Evolutionary conservation across 1,284 basidiomycete genomes (phyloP).

Genomic region (Tremellales sp.): DNA sequence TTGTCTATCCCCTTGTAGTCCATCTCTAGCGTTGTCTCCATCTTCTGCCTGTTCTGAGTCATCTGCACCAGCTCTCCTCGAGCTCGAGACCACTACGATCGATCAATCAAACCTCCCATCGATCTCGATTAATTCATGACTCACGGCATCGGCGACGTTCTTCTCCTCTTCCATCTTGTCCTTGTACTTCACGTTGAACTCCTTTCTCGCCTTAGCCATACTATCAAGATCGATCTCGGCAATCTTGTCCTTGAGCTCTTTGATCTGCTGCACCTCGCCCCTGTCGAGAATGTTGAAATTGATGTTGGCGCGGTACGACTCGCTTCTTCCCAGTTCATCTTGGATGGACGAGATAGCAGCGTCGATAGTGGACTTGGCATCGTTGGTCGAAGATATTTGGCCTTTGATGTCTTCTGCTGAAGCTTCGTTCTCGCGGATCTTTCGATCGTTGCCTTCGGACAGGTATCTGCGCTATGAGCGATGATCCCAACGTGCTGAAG

Average conservation of each 20-base stretch:
- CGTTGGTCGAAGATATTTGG: slow-evolving; percentile 53
- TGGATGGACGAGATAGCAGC: slow-evolving; percentile 51
- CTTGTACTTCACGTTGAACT: slow-evolving; percentile 77
- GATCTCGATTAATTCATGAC: slow-evolving; percentile 20
- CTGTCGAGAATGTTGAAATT: slow-evolving; percentile 81
- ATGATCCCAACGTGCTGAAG: background rate
- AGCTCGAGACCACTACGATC: slow-evolving; percentile 78
- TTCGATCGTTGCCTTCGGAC: slow-evolving; percentile 61
- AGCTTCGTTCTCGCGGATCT: slow-evolving; percentile 61
- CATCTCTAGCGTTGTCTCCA: slow-evolving; percentile 65
- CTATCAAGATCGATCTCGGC: slow-evolving; percentile 72
- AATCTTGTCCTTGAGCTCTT: slow-evolving; percentile 66
- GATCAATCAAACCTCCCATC: background rate
- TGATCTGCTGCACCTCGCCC: slow-evolving; percentile 64
- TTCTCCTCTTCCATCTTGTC: slow-evolving; percentile 57
- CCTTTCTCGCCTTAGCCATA: slow-evolving; percentile 70
- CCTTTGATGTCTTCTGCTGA: slow-evolving; percentile 53
- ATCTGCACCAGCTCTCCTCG: slow-evolving; percentile 78
- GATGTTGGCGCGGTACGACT: slow-evolving; percentile 66
- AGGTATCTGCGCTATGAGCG: slow-evolving; percentile 59
- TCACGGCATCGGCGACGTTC: slow-evolving; percentile 59
- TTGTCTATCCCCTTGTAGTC: slow-evolving; percentile 86
- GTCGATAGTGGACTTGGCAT: slow-evolving; percentile 57
- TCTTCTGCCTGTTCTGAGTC: slow-evolving; percentile 62
- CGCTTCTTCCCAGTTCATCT: slow-evolving; percentile 58